Percentiles rank a stretch among this genome's conserved stretches.
phyloP scores from a whole-genome alignment of 2,329 filamentous ascomycete species.

The Trichoderma pleuroti region DNA sequence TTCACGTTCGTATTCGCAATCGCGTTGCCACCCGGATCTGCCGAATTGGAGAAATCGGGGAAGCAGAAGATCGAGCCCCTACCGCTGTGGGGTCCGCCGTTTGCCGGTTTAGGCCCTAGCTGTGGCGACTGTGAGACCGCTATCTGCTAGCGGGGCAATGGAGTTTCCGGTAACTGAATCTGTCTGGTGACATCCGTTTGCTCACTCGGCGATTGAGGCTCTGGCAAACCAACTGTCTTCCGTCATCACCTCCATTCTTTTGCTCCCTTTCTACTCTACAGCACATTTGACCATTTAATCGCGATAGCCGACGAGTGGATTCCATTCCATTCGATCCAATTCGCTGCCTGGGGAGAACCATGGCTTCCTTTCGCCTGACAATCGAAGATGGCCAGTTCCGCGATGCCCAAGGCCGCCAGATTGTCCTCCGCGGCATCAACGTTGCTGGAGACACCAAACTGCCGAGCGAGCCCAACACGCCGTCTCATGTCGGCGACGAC shows the following conservation, averaged over 20 bases:
- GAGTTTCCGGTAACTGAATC: not conserved
- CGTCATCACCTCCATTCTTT: not conserved
- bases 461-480: constrained; percentile 74
- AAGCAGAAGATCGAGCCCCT: not conserved
- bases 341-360: constrained; percentile 35
- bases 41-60: not conserved
- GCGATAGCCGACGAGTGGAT: not conserved
- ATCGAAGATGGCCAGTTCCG: constrained; percentile 86
- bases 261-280: not conserved
- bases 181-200: not conserved
- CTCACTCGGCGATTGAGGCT: not conserved
- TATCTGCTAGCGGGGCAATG: not conserved
- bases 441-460: constrained; percentile 87
- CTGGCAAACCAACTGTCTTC: not conserved
- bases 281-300: not conserved
- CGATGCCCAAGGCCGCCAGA: constrained; percentile 75
- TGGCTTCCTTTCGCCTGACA: constrained; percentile 71
- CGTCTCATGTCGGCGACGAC: constrained; percentile 70
- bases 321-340: not conserved
- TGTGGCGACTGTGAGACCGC: constrained; percentile 6
- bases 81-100: not conserved
- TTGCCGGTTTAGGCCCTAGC: not conserved
- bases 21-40: constrained; percentile 2
- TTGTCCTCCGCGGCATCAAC: constrained; percentile 91
- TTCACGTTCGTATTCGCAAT: not conserved